phyloP scores from a whole-genome alignment of 768 basidiomycete species.

The Russula earlei region DNA sequence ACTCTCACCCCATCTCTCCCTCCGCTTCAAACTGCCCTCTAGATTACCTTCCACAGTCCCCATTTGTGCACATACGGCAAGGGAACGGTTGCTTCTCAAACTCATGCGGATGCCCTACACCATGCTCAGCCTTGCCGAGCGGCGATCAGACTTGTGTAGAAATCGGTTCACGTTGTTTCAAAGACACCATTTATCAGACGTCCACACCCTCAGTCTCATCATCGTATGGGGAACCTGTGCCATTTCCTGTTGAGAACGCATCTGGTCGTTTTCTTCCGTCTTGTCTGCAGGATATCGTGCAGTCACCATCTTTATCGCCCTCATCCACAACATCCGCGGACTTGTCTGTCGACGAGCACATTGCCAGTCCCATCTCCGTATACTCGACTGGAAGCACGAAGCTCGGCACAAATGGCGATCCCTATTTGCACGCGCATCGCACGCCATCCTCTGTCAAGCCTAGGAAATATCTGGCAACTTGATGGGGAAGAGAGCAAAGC shows the following conservation, averaged over 20 bases:
- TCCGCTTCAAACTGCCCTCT: not conserved
- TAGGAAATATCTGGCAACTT: conserved; percentile 60
- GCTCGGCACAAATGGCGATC: conserved; percentile 14
- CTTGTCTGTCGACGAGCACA: conserved; percentile 49
- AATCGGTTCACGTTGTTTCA: conserved; percentile 36
- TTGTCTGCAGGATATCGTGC: conserved; percentile 67
- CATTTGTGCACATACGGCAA: not conserved
- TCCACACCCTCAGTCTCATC: conserved; percentile 36
- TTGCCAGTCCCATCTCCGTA: conserved; percentile 15
- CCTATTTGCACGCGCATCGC: conserved; percentile 8
- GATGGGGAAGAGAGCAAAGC: conserved; percentile 54
- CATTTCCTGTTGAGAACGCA: conserved; percentile 21
- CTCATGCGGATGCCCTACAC: not conserved
- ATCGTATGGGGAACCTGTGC: conserved; percentile 24
- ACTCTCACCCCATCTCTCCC: conserved; percentile 9
- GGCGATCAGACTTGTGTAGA: conserved; percentile 28
- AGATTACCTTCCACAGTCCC: not conserved
- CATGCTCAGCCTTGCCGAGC: not conserved
- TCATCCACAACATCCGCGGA: conserved; percentile 56
- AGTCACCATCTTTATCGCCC: conserved; percentile 47
- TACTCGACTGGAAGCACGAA: conserved; percentile 9
- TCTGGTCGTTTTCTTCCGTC: conserved; percentile 54
- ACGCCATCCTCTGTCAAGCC: conserved; percentile 21
- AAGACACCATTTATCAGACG: conserved; percentile 62
- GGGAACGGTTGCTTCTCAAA: not conserved